Base-by-base conservation (phyloP, 2,329 filamentous ascomycete species). In the Venturia pyrina region DNA sequence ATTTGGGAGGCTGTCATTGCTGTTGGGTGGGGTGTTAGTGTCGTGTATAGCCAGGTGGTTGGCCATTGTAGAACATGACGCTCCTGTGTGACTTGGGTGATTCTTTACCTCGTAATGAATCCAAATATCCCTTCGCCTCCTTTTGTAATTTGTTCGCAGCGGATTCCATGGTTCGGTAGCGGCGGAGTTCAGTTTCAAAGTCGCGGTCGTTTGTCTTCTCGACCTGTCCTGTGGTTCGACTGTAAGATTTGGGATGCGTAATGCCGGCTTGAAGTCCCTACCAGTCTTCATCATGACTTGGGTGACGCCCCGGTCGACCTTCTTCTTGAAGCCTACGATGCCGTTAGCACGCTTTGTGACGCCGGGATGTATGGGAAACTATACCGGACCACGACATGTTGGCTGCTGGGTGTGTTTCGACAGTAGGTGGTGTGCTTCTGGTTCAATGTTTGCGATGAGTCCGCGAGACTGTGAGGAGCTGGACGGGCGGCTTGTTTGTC, bases 221-320 rank as follows among this genome's bases (percentile, higher is more conserved):
- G 72, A 99, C 96, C 81, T 98, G 95, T 68, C 95, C 91, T 87
- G 71, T 59, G 17, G 15, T 43, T 17, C 34, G 34, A 24, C 21
- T 13, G 56, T 63, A 59, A 11, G 60, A 44, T 60, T 53, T 37
- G 53, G 37, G 53, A 62, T 41, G 60, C 43, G 50, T 24, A 15
- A 60, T 19, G n/a, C 0, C 48, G 21, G 21, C 13, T 15, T 60
- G 19, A 17, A 19, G 28, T n/a, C 73, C 82, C 69, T 77, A 90
- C 88, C 91, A 66, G 93, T 96, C 85, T 99, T 99, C 93, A 99
- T 98, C 91, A 99, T 97, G 69, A 98, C 93, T 87, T 97, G 93
- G 80, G 96, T 99, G 79, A 93, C 97, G 73, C 93, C 93, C 81
- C 95, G 91, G 83, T 95, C 93, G 82, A 98, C 93, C 87, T 96